Evolutionary conservation across 208 protist genomes (phyloP).

Genomic region (Crithidia mellificae): DNA sequence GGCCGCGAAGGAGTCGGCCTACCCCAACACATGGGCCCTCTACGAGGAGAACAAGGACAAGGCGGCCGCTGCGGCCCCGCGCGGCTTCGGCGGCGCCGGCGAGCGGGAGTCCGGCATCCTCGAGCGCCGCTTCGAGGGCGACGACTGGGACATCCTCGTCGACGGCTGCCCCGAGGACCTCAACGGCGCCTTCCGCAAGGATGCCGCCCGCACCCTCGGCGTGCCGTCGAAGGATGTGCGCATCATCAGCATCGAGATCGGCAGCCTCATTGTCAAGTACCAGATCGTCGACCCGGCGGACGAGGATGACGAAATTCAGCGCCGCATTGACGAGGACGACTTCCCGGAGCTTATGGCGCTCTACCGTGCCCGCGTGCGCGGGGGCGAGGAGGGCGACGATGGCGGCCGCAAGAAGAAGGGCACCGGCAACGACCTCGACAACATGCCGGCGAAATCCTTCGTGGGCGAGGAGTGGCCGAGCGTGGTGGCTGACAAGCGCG

Average conservation of each 20-base stretch:
- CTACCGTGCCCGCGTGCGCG: conserved; percentile 45
- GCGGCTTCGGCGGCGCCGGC: conserved; percentile 14
- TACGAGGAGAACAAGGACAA: conserved; percentile 41
- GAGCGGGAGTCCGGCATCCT: conserved; percentile 39
- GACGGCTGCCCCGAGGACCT: conserved; percentile 29
- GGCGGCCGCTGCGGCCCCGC: neutral
- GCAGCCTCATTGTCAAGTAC: conserved; percentile 49
- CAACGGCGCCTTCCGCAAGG: conserved; percentile 39
- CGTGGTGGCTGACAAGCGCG: conserved; percentile 31
- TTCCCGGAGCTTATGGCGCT: conserved; percentile 57
- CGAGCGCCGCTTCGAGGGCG: conserved; percentile 48
- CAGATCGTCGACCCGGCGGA: conserved; percentile 31
- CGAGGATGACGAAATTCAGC: conserved; percentile 36
- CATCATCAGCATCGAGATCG: conserved; percentile 35
- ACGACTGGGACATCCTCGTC: conserved; percentile 59
- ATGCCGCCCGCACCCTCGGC: conserved; percentile 21
- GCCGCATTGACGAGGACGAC: conserved; percentile 25
- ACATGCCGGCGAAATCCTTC: conserved; percentile 38
- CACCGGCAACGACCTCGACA: conserved; percentile 17
- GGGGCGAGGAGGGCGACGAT: conserved; percentile 11
- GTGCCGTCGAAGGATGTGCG: conserved; percentile 32
- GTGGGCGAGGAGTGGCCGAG: conserved; percentile 54
- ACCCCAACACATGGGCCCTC: conserved; percentile 28
- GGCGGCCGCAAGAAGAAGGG: neutral
- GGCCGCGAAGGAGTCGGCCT: conserved; percentile 25